These are phyloP conservation scores for Huntiella moniliformis DNA, from an alignment of 2,329 filamentous ascomycete genomes.

Conservation along the genomic window DNA sequence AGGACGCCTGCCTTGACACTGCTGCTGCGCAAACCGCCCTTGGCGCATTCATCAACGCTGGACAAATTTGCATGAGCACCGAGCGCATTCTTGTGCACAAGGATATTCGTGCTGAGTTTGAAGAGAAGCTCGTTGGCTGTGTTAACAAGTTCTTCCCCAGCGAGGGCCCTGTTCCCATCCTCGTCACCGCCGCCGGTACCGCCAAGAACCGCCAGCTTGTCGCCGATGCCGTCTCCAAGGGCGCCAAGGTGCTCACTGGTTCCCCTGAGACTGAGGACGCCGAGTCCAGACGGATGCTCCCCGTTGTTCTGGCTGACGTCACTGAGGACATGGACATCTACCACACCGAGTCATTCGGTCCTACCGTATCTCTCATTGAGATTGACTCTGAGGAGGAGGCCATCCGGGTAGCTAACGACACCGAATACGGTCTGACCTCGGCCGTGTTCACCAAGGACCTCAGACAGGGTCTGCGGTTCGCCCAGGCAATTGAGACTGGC, in stretches of 20 bases:
- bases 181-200: conserved; percentile 49
- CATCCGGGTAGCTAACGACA: conserved; percentile 57
- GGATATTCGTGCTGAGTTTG: conserved; percentile 27
- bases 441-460: conserved; percentile 58
- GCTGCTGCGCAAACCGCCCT: conserved; percentile 50
- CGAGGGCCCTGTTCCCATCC: conserved; percentile 44
- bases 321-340: conserved; percentile 51
- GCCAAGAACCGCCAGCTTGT: conserved; percentile 48
- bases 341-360: conserved; percentile 58
- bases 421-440: conserved; percentile 54
- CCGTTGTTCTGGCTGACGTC: conserved; percentile 49
- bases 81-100: conserved; percentile 49
- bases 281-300: conserved; percentile 30
- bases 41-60: conserved; percentile 53
- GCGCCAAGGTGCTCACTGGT: conserved; percentile 33
- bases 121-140: conserved; percentile 22
- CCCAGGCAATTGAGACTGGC: conserved; percentile 45
- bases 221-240: conserved; percentile 47
- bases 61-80: conserved; percentile 76
- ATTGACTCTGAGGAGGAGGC: conserved; percentile 56
- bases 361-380: conserved; percentile 47
- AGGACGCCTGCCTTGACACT: conserved; percentile 57
- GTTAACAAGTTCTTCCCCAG: conserved; percentile 28
- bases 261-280: conserved; percentile 17
- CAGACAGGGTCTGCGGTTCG: conserved; percentile 37